A percentile compares a stretch with the other conserved stretches of the same genome.
These are phyloP conservation scores for Flaveria robusta DNA, from an alignment of 129 eudicot genomes.

Conservation along the genomic window DNA sequence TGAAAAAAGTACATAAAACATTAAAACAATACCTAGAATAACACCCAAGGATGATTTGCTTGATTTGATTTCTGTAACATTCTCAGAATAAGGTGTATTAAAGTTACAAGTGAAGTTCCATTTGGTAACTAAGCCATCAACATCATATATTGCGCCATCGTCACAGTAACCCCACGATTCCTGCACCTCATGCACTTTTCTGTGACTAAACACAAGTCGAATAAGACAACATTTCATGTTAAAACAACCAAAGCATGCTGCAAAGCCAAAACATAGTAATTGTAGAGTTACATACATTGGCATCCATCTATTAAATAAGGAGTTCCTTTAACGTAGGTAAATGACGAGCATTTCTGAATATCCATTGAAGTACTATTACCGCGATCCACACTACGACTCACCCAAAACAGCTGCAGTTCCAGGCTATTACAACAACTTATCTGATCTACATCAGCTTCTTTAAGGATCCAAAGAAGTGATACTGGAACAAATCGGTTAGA, in stretches of 20 bases:
- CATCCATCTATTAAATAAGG: slow-evolving; percentile 13
- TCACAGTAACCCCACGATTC: not conserved
- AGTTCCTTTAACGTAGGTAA: not conserved
- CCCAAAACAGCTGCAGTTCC: not conserved
- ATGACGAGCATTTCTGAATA: not conserved
- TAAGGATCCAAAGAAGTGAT: slow-evolving; percentile 5
- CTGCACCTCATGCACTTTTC: not conserved
- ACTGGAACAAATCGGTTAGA: not conserved
- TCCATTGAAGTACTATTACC: slow-evolving; percentile 18
- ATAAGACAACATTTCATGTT: not conserved
- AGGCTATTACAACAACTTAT: not conserved
- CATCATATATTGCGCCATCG: not conserved
- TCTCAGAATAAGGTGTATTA: too few relatives aligned
- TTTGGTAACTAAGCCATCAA: not conserved
- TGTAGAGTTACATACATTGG: not conserved
- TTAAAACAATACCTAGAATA: slow-evolving; percentile 1
- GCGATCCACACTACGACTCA: not conserved
- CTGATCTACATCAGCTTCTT: not conserved
- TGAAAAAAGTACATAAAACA: not conserved
- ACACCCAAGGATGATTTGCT: slow-evolving; percentile 4
- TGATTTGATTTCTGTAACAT: not conserved
- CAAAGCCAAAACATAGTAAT: not conserved
- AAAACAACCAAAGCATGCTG: not conserved
- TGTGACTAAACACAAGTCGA: not conserved
- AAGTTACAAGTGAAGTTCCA: not conserved